phyloP scores from a whole-genome alignment of 2,329 filamentous ascomycete species.

The Ophiostoma fasciatum region DNA sequence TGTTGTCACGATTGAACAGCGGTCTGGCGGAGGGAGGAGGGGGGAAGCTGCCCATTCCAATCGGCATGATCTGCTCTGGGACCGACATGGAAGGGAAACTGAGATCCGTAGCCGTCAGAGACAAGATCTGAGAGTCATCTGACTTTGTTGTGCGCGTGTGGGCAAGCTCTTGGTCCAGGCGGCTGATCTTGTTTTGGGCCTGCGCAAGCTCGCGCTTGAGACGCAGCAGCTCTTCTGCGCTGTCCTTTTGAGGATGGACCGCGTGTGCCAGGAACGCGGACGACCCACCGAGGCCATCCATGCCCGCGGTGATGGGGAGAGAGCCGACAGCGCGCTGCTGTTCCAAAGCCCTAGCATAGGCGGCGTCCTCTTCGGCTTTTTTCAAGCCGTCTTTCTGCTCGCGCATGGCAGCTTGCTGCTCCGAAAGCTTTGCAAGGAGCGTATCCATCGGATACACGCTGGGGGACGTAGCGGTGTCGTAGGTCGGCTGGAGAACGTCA shows the following conservation, averaged over 20 bases:
- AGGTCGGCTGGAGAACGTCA: slow-evolving; percentile 27
- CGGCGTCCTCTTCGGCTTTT: slow-evolving; percentile 21
- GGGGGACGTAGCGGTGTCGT: slow-evolving; percentile 22
- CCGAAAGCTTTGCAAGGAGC: slow-evolving; percentile 57
- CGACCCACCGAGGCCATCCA: slow-evolving; percentile 34
- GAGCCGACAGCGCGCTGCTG: slow-evolving; percentile 41
- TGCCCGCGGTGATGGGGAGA: slow-evolving; percentile 46
- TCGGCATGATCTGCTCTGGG: slow-evolving; percentile 5
- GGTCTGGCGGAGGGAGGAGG: slow-evolving; percentile 20
- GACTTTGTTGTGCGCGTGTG: slow-evolving; percentile 46
- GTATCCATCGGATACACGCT: slow-evolving; percentile 50
- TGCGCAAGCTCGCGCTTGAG: slow-evolving; percentile 58
- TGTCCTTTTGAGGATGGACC: slow-evolving; percentile 30
- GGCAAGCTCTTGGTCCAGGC: slow-evolving; percentile 54
- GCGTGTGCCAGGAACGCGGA: slow-evolving; percentile 28
- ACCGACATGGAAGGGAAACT: slow-evolving; percentile 13
- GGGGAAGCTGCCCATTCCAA: slow-evolving; percentile 9
- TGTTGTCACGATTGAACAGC: slow-evolving; percentile 26
- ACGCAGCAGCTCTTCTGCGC: slow-evolving; percentile 45
- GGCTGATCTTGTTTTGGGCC: slow-evolving; percentile 54
- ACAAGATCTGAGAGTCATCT: slow-evolving; percentile 39
- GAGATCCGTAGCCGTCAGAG: slow-evolving; percentile 26
- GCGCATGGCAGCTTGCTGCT: slow-evolving; percentile 48
- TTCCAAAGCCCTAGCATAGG: slow-evolving; percentile 25
- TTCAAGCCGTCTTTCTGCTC: slow-evolving; percentile 43